Base-by-base conservation (phyloP, 257 asterid genomes). In the Solanum gandarillasii region DNA sequence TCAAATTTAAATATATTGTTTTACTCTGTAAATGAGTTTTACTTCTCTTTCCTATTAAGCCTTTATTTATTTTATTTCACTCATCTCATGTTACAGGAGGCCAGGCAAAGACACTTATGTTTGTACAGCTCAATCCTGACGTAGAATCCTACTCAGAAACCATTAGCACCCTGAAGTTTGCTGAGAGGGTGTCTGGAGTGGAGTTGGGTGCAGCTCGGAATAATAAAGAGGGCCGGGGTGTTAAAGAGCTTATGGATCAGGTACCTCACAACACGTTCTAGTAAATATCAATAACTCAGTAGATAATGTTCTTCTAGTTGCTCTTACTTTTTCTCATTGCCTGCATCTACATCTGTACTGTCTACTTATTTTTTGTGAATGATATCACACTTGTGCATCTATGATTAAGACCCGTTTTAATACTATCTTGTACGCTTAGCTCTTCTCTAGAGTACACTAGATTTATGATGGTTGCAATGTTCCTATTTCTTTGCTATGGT, bases 111-210 rank as follows among this genome's bases (percentile, higher is more conserved):
- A 95, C 99, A 32, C 96, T 97, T 20, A 97, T 97, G 99, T 95
- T 97, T 91, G 98, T 97, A 35, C 99, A 97, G 89, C 93, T 95
- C 74, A 97, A 97, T 93, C 99, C 99, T 35, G 99, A 97, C 65
- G 96, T 93, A 23, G 98, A 95, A 86, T 97, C 99, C 78, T 95
- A 93, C 82, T 92, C 97, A 23, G 99, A 97, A 93, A 94, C 97
- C 87, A 83, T 94, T 90, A 97, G 99, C 87, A 97, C 99, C 39
- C 89, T 97, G 87, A 97, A 97, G 90, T 97, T 97, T 93, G 98
- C 99, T 23, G 98, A 97, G 93, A 91, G 99, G 91, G 99, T 95
- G 78, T 97, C 99, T 85, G 99, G 99, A 34, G 99, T 97, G 85
- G 98, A 95, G 91, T 90, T 97, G 93, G 99, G 99, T 87, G 98